Conservation (phyloP, 805 yeast genomes). For the Zygosaccharomyces pseudorouxii region DNA sequence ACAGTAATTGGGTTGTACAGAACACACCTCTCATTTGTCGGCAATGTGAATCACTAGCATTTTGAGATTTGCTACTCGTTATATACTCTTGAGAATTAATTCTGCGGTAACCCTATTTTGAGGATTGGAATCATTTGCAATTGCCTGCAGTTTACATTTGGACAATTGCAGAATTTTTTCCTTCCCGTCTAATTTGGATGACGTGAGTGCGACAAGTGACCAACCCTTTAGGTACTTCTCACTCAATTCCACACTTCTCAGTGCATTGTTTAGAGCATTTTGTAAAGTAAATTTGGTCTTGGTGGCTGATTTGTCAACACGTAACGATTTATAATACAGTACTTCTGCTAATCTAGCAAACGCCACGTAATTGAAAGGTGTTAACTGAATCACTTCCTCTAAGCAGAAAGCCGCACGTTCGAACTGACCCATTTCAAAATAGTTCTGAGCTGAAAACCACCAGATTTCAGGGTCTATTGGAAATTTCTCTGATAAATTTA, state of each 20-base stretch:
- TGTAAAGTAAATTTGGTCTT: slow-evolving; percentile 14
- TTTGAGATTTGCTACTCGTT: slow-evolving; percentile 9
- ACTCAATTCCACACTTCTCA: slow-evolving; percentile 74
- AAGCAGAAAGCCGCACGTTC: slow-evolving; percentile 62
- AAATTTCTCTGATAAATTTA: slow-evolving; percentile 29
- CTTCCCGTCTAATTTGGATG: slow-evolving; percentile 27
- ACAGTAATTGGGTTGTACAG: slow-evolving; percentile 78
- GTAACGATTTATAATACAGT: slow-evolving; percentile 21
- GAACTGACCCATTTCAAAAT: slow-evolving; percentile 54
- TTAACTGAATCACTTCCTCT: slow-evolving; percentile 63
- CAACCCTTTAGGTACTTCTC: slow-evolving; percentile 67
- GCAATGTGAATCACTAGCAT: slow-evolving; percentile 32
- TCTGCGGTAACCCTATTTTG: slow-evolving; percentile 40
- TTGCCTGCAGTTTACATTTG: slow-evolving; percentile 33
- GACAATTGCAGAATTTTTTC: slow-evolving; percentile 39
- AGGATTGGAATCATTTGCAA: slow-evolving; percentile 31
- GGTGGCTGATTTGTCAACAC: slow-evolving; percentile 8
- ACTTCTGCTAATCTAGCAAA: slow-evolving; percentile 29
- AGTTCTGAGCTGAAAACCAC: slow-evolving; percentile 71
- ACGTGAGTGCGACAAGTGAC: slow-evolving; percentile 54
- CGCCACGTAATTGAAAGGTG: slow-evolving; percentile 46
- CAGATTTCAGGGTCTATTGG: slow-evolving; percentile 77
- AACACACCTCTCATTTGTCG: slow-evolving; percentile 47
- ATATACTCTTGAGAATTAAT: slow-evolving; percentile 20
- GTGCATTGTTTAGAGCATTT: slow-evolving; percentile 43